Evolutionary conservation across 805 yeast species (phyloP).

Genomic region (Cyberlindnera sargentensis): DNA sequence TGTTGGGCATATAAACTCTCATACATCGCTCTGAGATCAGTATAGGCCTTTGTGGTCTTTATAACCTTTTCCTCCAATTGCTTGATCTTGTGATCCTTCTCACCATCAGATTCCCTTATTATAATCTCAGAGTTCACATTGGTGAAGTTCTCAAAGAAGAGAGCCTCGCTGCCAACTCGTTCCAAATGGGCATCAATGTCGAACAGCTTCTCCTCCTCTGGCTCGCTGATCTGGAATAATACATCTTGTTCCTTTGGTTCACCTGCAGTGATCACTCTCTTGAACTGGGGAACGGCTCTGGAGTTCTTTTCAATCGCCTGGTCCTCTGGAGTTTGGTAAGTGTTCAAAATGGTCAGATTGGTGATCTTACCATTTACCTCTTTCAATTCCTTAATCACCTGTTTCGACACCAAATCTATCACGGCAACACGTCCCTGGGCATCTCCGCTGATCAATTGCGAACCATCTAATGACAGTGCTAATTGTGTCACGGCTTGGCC

Average conservation of each 20-base stretch:
- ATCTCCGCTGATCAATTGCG: conserved; percentile 68
- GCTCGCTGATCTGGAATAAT: conserved; percentile 25
- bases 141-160: conserved; percentile 40
- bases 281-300: conserved; percentile 51
- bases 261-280: conserved; percentile 46
- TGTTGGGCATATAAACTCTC: conserved; percentile 51
- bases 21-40: conserved; percentile 50
- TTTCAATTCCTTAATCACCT: conserved; percentile 52
- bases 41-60: conserved; percentile 51
- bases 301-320: conserved; percentile 16
- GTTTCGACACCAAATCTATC: conserved; percentile 65
- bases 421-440: conserved; percentile 56
- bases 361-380: conserved; percentile 17
- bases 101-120: conserved; percentile 9
- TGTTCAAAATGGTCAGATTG: conserved; percentile 12
- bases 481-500: conserved; percentile 42
- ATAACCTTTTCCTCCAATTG: conserved; percentile 40
- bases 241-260: conserved; percentile 38
- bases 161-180: conserved; percentile 43
- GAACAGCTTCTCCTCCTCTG: conserved; percentile 20
- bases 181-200: conserved; percentile 45
- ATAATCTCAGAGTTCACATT: conserved; percentile 33
- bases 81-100: conserved; percentile 25
- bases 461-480: conserved; percentile 66
- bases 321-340: conserved; percentile 5